Conservation (phyloP, 257 asterid species). For the Orobanche coerulescens region DNA sequence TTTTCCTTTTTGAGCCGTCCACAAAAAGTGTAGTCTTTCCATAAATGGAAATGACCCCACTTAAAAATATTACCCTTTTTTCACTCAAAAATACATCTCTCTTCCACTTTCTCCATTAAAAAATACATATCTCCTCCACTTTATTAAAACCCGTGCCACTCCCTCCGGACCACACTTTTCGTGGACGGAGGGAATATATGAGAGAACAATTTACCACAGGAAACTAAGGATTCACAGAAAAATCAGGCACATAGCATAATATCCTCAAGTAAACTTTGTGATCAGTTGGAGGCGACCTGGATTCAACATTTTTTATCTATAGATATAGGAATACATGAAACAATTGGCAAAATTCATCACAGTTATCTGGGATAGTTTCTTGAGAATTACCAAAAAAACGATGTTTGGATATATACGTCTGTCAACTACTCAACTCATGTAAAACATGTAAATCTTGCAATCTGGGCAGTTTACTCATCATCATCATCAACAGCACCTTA, state of each 20-base stretch:
- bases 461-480: no score
- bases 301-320: background rate
- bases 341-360: slow-evolving; percentile 7
- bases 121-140: no score
- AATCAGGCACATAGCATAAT: background rate
- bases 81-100: no score
- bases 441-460: background rate
- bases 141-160: no score
- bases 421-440: slow-evolving; percentile 8
- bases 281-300: background rate
- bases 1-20: no score
- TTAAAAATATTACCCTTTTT: no score
- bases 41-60: no score
- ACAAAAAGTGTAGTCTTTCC: no score
- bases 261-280: background rate
- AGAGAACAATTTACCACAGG: background rate
- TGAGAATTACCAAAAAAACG: background rate
- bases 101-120: no score
- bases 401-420: background rate
- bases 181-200: no score
- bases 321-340: background rate
- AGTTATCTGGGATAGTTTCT: background rate
- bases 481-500: no score
- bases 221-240: background rate
- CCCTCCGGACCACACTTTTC: no score